A percentile compares a stretch with the other conserved stretches of the same genome.
Conservation (phyloP, 2,329 filamentous ascomycete genomes). For the Colletotrichum lini region DNA sequence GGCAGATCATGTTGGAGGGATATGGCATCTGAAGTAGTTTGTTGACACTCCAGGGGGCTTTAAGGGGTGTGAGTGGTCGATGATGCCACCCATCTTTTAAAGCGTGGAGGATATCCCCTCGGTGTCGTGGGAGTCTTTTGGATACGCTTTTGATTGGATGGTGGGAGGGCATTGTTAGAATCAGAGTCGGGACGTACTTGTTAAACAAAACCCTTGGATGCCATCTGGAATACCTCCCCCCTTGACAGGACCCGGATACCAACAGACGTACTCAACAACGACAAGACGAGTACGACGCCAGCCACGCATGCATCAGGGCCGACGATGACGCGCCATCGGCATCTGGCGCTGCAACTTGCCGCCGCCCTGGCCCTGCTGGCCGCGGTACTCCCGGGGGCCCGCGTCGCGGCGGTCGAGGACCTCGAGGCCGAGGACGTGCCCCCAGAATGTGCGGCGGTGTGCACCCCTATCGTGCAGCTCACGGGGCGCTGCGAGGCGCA, state of each 20-base stretch:
- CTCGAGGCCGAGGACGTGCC: slow-evolving; percentile 37
- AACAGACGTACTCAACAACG: neutral
- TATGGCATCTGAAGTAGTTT: neutral
- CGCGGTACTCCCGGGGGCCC: neutral
- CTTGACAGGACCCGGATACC: neutral
- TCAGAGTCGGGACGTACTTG: neutral
- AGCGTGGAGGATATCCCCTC: neutral
- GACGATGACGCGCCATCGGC: slow-evolving; percentile 22
- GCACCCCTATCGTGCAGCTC: slow-evolving; percentile 29
- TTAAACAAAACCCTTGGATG: neutral
- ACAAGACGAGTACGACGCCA: neutral
- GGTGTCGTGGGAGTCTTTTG: neutral
- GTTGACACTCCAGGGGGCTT: neutral
- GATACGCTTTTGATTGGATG: too few species aligned
- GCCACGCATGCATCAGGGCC: neutral
- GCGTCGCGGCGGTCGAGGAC: slow-evolving; percentile 25
- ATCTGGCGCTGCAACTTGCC: neutral
- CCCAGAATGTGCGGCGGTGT: slow-evolving; percentile 21
- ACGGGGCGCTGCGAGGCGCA: slow-evolving; percentile 31
- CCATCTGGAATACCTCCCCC: neutral
- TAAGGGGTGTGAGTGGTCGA: neutral
- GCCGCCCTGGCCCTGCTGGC: slow-evolving; percentile 20
- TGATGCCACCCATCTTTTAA: neutral
- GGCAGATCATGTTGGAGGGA: neutral
- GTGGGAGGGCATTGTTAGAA: neutral